Base-by-base conservation (phyloP, 2,329 filamentous ascomycete species). In the Hypoxylon sp. region DNA sequence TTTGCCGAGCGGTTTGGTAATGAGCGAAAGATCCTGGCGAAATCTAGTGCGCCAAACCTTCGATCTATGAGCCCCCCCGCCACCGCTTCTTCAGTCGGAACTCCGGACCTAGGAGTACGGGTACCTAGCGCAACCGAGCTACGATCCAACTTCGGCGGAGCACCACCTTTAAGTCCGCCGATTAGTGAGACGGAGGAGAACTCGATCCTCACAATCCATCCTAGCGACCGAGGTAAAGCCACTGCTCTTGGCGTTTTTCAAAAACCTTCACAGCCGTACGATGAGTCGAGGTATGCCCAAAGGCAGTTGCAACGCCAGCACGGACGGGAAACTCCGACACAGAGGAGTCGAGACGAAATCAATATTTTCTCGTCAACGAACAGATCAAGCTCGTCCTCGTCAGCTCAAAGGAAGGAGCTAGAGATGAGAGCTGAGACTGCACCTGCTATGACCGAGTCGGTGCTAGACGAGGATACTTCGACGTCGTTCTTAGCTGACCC, bases 251-350 rank as follows among this genome's bases (percentile, higher is more conserved):
- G 74, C 1, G 74, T 77, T 6, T 77, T 76, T 63, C 90, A 90
- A 68, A 93, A 93, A 73, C 91, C 93, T 1, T 79, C 81, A 1
- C 86, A 90, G 52, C 86, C 88, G 6, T 97, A 95, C 70, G 92
- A 97, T 71, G 94, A 97, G 72, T 87, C 90, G 19, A 91, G 92
- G 72, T 97, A 92, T 72, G 86, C 91, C 4, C 90, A 96, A 73
- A 87, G 93, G 46, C 91, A 97, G 72, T 80, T 91, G 49, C 91
- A 93, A 74, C 86, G 97, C 75, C 91, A 94, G 67, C 87, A 91
- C 71, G 91, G 89, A 26, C 86, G 90, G 24, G 89, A 90, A 58
- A 87, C 87, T 0, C 86, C 89, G 0, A 81, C 80, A 0, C 77
- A 77, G 32, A 78, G 79, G 6, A 74, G 73, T 67, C 80, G 82